phyloP scores from a whole-genome alignment of 371 early-diverging fungal genomes.

The Actinomortierella ambigua region DNA sequence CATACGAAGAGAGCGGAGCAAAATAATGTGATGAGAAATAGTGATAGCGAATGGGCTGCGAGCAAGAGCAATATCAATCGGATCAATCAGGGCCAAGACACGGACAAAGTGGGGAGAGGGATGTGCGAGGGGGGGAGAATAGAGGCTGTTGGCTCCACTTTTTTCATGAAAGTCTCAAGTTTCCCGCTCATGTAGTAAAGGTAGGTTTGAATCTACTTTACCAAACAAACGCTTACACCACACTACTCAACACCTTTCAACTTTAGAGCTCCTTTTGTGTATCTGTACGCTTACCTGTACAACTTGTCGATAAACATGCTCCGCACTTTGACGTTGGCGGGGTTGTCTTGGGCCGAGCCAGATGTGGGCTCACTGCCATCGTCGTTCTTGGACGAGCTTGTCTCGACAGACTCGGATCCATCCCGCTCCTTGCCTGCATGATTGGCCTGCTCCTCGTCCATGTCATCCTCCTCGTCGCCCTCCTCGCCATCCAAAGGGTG shows the following conservation, averaged over 20 bases:
- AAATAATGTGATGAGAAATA: slow-evolving; percentile 1
- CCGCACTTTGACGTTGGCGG: slow-evolving; percentile 40
- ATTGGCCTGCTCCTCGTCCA: slow-evolving; percentile 17
- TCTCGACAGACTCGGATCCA: slow-evolving; percentile 32
- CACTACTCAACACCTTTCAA: too few relatives aligned
- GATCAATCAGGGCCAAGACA: too few relatives aligned
- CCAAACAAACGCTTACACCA: too few relatives aligned
- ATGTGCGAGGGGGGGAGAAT: too few relatives aligned
- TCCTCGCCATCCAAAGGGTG: slow-evolving; percentile 6
- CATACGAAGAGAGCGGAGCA: not conserved
- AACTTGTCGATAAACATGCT: slow-evolving; percentile 50
- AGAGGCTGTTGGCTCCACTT: too few relatives aligned
- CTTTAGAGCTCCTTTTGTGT: too few relatives aligned
- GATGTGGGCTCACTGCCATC: slow-evolving; percentile 30
- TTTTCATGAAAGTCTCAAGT: too few relatives aligned
- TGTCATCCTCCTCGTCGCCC: slow-evolving; percentile 26
- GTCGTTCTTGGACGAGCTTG: slow-evolving; percentile 43
- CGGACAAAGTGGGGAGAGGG: too few relatives aligned
- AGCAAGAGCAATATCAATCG: too few relatives aligned
- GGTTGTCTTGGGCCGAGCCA: slow-evolving; percentile 39
- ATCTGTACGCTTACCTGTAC: slow-evolving; percentile 46
- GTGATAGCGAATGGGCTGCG: too few relatives aligned
- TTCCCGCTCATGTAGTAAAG: too few relatives aligned
- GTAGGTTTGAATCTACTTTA: too few relatives aligned
- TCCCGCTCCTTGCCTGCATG: slow-evolving; percentile 26